Evolutionary conservation across 2,329 filamentous ascomycete species (phyloP), one percentile per base, ranked within the genome.

Genomic region (Endothia cerciana): DNA sequence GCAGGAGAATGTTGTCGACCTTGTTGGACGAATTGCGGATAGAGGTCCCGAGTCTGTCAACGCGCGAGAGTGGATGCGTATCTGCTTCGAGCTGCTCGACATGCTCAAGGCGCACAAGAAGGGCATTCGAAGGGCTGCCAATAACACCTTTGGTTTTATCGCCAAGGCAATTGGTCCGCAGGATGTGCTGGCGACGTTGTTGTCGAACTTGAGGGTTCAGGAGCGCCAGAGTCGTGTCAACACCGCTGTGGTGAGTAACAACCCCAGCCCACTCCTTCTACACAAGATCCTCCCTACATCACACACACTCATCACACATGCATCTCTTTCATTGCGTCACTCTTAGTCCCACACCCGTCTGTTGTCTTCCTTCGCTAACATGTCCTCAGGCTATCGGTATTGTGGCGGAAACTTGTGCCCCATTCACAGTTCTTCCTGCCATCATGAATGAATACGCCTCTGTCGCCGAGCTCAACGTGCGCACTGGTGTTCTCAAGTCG

Each of bases 31-130:
- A 83, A 98, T 99, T 72, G 95, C 96, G 19, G 95, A 99, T 79
- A 91, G 95, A 71, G 96, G 95, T 0, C 94, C 95, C 1, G 95
- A 99, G 78, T 94, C 91, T 69, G 95, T 99, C 76, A 97, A 97
- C 75, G 94, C 95, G 17, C 88, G 95, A 74, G 95, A 99, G 79
- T 99, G 95, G 95, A 99, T 99, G 96, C 90, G 95, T 76, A 99
- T 99, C 77, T 99, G 95, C 81, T 99, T 99, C 78, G 95, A 99
- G 81, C 84, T 99, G 63, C 88, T 99, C 38, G 95, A 99, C 80
- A 99, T 99, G 95, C 87, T 99, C 74, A 99, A 99, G 80, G 95
- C 95, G 7, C 95, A 99, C 84, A 99, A 99, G 82, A 99, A 99
- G 85, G 96, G 95, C 70, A 99, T 99, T 72, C 91, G 95, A 70